Conservation (phyloP, 371 early-diverging fungal species). For the Smittium mucronatum region DNA sequence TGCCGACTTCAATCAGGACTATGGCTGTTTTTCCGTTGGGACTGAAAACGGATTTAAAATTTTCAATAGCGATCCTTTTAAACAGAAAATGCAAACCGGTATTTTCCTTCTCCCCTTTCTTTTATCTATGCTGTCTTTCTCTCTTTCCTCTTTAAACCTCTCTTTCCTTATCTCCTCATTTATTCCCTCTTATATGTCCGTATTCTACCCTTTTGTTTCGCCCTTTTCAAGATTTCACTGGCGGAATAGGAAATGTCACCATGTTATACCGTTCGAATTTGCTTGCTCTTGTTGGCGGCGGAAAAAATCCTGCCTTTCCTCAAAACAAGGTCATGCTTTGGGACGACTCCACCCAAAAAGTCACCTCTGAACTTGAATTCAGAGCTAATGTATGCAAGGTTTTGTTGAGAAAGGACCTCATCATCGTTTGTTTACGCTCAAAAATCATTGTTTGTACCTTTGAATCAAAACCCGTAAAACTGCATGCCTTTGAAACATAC, state of each 20-base stretch:
- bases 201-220: background rate
- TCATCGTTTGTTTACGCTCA: conserved; percentile 62
- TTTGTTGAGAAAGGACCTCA: conserved; percentile 61
- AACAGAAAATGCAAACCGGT: conserved; percentile 70
- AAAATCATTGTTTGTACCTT: conserved; percentile 78
- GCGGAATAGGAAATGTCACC: conserved; percentile 81
- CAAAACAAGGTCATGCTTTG: conserved; percentile 86
- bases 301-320: conserved; percentile 68
- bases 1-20: conserved; percentile 64
- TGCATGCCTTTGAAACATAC: conserved; percentile 72
- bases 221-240: conserved; percentile 47
- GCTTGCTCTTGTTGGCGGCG: conserved; percentile 92
- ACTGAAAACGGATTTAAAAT: conserved; percentile 78
- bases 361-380: conserved; percentile 68
- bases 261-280: conserved; percentile 91
- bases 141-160: background rate
- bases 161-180: background rate
- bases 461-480: conserved; percentile 46
- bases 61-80: conserved; percentile 84
- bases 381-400: conserved; percentile 68
- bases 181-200: background rate
- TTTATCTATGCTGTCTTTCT: conserved; percentile 2
- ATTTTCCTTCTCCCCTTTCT: conserved; percentile 11
- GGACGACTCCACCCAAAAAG: conserved; percentile 62
- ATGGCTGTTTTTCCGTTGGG: conserved; percentile 87